Percentiles rank a stretch among this genome's conserved stretches.
These are phyloP conservation scores for Monilinia fructicola DNA, from an alignment of 2,329 filamentous ascomycete species.

Conservation along the genomic window DNA sequence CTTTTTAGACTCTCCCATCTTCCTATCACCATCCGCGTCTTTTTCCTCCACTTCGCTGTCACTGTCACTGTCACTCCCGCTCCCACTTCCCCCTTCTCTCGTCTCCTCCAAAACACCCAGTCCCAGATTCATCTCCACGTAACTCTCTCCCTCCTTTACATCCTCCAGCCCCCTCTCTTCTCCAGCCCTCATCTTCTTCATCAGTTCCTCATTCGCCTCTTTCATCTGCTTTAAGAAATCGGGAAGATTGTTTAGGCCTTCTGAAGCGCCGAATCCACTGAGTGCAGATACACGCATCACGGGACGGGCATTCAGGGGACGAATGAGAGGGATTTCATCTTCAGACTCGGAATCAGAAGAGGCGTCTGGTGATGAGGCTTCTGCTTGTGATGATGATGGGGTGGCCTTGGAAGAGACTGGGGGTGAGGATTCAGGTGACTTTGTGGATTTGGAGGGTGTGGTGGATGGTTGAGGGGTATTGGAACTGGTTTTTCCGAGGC, in stretches of 20 bases:
- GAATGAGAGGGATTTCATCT: constrained; percentile 25
- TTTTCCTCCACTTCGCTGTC: neutral
- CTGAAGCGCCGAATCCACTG: constrained; percentile 14
- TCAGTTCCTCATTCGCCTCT: constrained; percentile 30
- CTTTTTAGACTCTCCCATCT: constrained; percentile 15
- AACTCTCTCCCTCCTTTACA: constrained; percentile 26
- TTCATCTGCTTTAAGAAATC: constrained; percentile 31
- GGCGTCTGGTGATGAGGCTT: neutral
- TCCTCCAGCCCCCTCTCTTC: constrained; percentile 20
- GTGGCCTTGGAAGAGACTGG: neutral
- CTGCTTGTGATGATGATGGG: constrained; percentile 7
- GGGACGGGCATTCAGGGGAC: constrained; percentile 29
- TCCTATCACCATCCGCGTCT: constrained; percentile 18
- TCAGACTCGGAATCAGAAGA: constrained; percentile 11
- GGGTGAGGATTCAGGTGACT: neutral
- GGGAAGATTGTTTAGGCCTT: constrained; percentile 20
- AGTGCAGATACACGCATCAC: constrained; percentile 28
- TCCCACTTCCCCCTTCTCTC: constrained; percentile 2
- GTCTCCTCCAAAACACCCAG: constrained; percentile 32
- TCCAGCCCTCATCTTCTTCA: constrained; percentile 25
- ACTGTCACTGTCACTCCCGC: constrained; percentile 5
- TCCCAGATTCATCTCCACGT: constrained; percentile 30
- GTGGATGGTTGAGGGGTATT: constrained; percentile 5
- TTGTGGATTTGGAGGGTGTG: constrained; percentile 1
- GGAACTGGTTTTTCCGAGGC: constrained; percentile 1